phyloP scores from a whole-genome alignment of 495 filamentous ascomycete genomes.

The Aspergillus sclerotioniger region DNA sequence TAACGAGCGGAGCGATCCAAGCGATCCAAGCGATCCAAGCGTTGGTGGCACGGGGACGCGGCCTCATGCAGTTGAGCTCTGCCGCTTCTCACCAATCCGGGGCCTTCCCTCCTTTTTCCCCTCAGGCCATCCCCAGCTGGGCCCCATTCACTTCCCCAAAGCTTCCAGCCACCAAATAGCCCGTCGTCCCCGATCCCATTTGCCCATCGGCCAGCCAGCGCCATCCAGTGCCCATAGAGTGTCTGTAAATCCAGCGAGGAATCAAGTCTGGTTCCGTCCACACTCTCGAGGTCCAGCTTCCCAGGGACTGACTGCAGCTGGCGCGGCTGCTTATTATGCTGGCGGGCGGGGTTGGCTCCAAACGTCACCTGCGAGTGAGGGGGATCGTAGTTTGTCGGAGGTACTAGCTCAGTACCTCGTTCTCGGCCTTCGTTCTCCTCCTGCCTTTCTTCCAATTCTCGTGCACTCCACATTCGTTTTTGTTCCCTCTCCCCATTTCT shows the following conservation, averaged over 20 bases:
- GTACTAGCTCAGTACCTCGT: conserved; percentile 1
- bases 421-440: conserved; percentile 6
- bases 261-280: not conserved
- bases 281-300: not conserved
- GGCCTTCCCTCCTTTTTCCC: not conserved
- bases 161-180: not conserved
- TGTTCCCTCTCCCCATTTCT: not conserved
- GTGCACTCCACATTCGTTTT: conserved; percentile 1
- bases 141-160: not conserved
- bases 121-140: not conserved
- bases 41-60: conserved; percentile 5
- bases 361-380: conserved; percentile 12
- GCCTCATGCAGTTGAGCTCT: conserved; percentile 2
- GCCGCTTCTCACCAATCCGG: not conserved
- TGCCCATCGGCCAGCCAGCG: not conserved
- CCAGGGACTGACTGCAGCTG: not conserved
- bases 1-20: not conserved
- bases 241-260: not conserved
- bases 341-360: conserved; percentile 21
- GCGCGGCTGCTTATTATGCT: not conserved
- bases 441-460: conserved; percentile 4
- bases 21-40: conserved; percentile 2
- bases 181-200: not conserved
- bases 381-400: conserved; percentile 2
- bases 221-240: not conserved